A percentile compares a stretch with the other conserved stretches of the same genome.
phyloP scores from a whole-genome alignment of 805 yeast species.

The Blastobotrys parvus region DNA sequence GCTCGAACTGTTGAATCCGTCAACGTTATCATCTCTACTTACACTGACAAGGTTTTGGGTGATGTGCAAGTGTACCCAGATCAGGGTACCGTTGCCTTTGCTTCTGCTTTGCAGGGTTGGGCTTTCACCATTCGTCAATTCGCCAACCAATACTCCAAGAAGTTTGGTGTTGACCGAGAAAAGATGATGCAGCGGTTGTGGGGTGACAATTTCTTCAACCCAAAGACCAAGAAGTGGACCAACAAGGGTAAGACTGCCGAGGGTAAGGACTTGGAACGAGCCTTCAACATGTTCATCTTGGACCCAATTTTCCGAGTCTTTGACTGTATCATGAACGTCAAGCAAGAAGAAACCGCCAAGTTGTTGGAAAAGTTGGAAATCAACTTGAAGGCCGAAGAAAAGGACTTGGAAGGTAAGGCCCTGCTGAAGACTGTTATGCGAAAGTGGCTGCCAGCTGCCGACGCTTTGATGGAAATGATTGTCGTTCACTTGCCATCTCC shows the following conservation, averaged over 20 bases:
- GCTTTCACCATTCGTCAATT: constrained; percentile 99
- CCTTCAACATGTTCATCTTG: constrained; percentile 97
- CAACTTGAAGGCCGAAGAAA: constrained; percentile 89
- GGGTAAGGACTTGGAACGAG: constrained; percentile 95
- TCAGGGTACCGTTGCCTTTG: constrained; percentile 98
- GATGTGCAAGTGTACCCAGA: constrained; percentile 99
- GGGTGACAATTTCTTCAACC: constrained; percentile 99
- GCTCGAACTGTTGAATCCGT: constrained; percentile 99
- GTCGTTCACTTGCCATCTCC: constrained; percentile 98
- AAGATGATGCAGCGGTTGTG: constrained; percentile 99
- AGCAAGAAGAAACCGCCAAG: constrained; percentile 91
- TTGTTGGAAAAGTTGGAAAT: constrained; percentile 92
- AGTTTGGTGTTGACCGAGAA: constrained; percentile 95
- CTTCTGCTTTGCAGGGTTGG: constrained; percentile 99
- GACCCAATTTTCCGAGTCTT: constrained; percentile 99
- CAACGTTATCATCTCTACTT: constrained; percentile 95
- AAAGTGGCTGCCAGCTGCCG: constrained; percentile 99
- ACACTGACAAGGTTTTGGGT: constrained; percentile 84
- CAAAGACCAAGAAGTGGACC: constrained; percentile 99
- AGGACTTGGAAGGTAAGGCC: constrained; percentile 98
- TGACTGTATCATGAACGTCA: constrained; percentile 96
- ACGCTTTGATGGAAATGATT: constrained; percentile 98
- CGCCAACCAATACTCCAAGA: constrained; percentile 96
- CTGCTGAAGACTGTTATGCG: constrained; percentile 97
- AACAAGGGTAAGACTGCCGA: constrained; percentile 91